These are phyloP conservation scores for Hyaloscypha hepaticicola DNA, from an alignment of 495 filamentous ascomycete species.

Conservation along the genomic window DNA sequence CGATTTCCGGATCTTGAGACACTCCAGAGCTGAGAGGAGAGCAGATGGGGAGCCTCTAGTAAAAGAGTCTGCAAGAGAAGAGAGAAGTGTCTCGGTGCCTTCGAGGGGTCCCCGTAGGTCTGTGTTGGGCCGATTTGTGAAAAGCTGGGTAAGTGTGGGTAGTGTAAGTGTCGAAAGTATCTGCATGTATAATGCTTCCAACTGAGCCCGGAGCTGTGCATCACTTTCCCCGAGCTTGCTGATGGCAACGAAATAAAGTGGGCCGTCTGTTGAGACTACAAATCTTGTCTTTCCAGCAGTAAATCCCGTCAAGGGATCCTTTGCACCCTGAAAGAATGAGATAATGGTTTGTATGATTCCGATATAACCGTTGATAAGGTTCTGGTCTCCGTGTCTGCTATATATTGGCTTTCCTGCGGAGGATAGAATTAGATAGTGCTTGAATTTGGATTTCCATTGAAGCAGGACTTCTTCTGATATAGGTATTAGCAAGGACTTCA, in stretches of 20 bases:
- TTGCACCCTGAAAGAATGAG: constrained; percentile 84
- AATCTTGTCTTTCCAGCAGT: constrained; percentile 81
- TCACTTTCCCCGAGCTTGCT: constrained; percentile 90
- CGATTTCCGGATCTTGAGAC: constrained; percentile 80
- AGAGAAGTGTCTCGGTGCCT: constrained; percentile 88
- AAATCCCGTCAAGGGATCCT: constrained; percentile 76
- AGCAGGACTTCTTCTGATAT: constrained; percentile 59
- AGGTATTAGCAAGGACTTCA: constrained; percentile 16
- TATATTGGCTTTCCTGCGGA: constrained; percentile 98
- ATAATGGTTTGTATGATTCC: constrained; percentile 98
- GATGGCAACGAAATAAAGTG: constrained; percentile 90
- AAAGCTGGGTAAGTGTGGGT: constrained; percentile 83
- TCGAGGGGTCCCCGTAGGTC: constrained; percentile 91
- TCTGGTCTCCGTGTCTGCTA: constrained; percentile 87
- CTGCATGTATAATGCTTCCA: constrained; percentile 96
- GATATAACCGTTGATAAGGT: constrained; percentile 85
- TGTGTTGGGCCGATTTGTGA: constrained; percentile 84
- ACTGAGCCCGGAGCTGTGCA: constrained; percentile 77
- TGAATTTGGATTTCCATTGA: constrained; percentile 83
- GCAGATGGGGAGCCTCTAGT: constrained; percentile 88
- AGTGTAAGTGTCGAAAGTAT: constrained; percentile 93
- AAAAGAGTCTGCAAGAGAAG: constrained; percentile 90
- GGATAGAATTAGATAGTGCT: constrained; percentile 95
- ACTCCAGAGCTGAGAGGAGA: constrained; percentile 87
- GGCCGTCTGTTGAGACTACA: constrained; percentile 77